Evolutionary conservation across 345 rosid species (phyloP).

Genomic region (Triadica sebifera): DNA sequence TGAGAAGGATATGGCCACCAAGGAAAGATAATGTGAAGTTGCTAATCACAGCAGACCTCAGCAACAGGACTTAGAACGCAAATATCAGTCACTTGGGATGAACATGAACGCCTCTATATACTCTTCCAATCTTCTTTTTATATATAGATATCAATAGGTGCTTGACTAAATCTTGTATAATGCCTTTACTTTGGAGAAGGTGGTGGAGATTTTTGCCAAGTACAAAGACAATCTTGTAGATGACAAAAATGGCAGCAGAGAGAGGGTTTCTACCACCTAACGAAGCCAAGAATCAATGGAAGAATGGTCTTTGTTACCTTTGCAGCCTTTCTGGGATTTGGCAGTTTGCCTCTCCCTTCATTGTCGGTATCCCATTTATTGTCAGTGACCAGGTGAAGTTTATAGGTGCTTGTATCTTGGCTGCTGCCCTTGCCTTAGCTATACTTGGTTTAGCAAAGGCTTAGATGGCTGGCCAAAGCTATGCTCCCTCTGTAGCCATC

Average conservation of each 20-base stretch:
- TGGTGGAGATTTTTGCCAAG: constrained; percentile 34
- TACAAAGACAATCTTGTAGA: constrained; percentile 38
- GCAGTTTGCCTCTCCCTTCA: constrained; percentile 43
- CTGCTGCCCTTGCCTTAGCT: constrained; percentile 36
- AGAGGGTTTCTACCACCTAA: constrained; percentile 25
- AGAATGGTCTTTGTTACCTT: constrained; percentile 39
- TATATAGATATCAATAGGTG: not conserved
- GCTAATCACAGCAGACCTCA: constrained; percentile 17
- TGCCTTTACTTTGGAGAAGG: constrained; percentile 12
- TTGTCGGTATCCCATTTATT: constrained; percentile 40
- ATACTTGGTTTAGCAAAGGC: constrained; percentile 33
- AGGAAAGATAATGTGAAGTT: constrained; percentile 41
- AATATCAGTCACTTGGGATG: constrained; percentile 42
- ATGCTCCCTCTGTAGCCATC: not conserved
- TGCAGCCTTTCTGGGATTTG: constrained; percentile 33
- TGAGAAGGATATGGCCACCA: constrained; percentile 33
- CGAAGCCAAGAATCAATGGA: constrained; percentile 35
- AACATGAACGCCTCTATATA: constrained; percentile 29
- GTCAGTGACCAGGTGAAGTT: constrained; percentile 29
- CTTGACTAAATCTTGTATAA: not conserved
- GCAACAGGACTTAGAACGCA: constrained; percentile 17
- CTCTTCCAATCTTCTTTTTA: not conserved
- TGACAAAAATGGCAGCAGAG: constrained; percentile 31
- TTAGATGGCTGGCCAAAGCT: too few relatives aligned
- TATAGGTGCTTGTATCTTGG: constrained; percentile 37